A percentile compares a stretch with the other conserved stretches of the same genome.
Conservation (phyloP, 2,329 filamentous ascomycete species). For the Pseudocercospora macadamiae region DNA sequence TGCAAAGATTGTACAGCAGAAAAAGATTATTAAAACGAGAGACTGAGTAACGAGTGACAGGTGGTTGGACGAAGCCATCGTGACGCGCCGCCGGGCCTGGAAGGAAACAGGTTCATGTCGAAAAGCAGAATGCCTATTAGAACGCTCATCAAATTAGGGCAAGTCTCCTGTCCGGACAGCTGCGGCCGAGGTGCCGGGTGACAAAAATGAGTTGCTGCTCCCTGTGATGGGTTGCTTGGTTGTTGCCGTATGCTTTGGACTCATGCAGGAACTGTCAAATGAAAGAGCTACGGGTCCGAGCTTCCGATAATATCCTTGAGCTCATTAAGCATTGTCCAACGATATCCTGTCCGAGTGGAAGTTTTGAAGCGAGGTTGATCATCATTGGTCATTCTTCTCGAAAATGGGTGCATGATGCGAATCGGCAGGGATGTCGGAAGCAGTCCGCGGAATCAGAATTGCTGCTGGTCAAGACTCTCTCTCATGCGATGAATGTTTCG, state of each 20-base stretch:
- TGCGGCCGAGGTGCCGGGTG: too few species aligned
- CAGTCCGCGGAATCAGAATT: not conserved
- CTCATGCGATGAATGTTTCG: not conserved
- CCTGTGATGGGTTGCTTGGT: too few species aligned
- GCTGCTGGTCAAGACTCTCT: not conserved
- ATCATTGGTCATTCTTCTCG: not conserved
- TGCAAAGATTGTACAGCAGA: not conserved
- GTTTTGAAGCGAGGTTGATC: too few species aligned
- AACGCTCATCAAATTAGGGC: too few species aligned
- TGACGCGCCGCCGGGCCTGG: too few species aligned
- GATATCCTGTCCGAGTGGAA: too few species aligned
- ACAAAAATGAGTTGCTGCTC: too few species aligned
- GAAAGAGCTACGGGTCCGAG: not conserved
- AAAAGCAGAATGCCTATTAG: too few species aligned
- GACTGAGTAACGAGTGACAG: not conserved
- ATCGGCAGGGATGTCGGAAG: not conserved
- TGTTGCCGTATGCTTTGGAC: not conserved
- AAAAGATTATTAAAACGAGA: not conserved
- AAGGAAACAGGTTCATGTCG: too few species aligned
- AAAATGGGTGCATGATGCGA: not conserved
- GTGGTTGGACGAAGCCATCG: not conserved
- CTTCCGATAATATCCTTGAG: not conserved
- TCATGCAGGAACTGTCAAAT: not conserved
- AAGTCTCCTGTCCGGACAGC: too few species aligned
- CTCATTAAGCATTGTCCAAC: too few species aligned